Conservation (phyloP, 192 early-diverging fungal species). For the Rhizoclosmatium sp. region DNA sequence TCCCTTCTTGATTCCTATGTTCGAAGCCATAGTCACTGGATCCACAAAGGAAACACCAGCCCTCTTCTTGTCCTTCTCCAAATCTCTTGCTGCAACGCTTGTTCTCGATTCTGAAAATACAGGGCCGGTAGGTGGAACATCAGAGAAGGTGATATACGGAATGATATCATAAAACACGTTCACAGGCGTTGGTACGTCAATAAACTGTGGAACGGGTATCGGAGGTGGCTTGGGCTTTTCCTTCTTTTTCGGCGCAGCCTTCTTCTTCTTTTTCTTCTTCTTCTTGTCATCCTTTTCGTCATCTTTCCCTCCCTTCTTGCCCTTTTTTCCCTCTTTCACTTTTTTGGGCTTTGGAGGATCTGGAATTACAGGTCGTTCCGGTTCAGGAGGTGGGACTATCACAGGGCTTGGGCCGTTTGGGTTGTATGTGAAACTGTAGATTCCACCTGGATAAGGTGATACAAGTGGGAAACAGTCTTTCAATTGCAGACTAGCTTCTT, state of each 20-base stretch:
- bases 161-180: slow-evolving; percentile 25
- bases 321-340: neutral
- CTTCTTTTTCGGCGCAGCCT: neutral
- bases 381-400: slow-evolving; percentile 3
- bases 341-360: neutral
- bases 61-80: too few relatives aligned
- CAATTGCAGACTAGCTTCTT: neutral
- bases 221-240: neutral
- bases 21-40: too few relatives aligned
- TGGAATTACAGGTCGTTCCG: neutral
- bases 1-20: too few relatives aligned
- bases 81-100: too few relatives aligned
- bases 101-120: too few relatives aligned
- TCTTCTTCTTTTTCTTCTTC: slow-evolving; percentile 23
- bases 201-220: neutral
- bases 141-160: slow-evolving; percentile 1
- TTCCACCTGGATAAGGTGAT: neutral
- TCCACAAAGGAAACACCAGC: too few relatives aligned
- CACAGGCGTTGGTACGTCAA: slow-evolving; percentile 20
- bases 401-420: neutral
- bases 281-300: neutral
- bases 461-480: neutral
- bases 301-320: neutral
- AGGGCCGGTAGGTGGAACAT: neutral
- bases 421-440: neutral